Conservation (phyloP, 371 early-diverging fungal species). For the Mortierella sp. region DNA sequence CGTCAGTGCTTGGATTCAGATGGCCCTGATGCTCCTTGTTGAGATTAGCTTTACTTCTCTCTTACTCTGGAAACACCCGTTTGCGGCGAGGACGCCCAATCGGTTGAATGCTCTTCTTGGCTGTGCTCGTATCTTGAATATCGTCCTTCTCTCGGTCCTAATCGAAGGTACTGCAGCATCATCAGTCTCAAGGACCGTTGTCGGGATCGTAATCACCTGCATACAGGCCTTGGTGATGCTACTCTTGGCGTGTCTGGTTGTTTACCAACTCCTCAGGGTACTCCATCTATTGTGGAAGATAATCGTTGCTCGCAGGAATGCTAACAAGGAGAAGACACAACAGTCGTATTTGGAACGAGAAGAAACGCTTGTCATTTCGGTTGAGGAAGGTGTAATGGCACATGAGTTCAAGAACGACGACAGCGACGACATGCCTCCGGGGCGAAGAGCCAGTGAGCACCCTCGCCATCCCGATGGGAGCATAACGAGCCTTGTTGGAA, state of each 20-base stretch:
- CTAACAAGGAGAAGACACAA: conserved; percentile 5
- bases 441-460: conserved; percentile 32
- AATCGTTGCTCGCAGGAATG: conserved; percentile 6
- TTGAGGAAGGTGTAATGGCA: conserved; percentile 15
- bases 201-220: conserved; percentile 27
- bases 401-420: conserved; percentile 10
- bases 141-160: conserved; percentile 33
- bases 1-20: conserved; percentile 35
- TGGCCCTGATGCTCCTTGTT: conserved; percentile 22
- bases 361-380: too few species aligned
- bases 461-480: conserved; percentile 9
- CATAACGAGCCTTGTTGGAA: conserved; percentile 35
- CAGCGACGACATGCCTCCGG: conserved; percentile 1
- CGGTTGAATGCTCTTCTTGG: conserved; percentile 30
- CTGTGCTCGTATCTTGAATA: conserved; percentile 33
- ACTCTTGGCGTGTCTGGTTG: conserved; percentile 18
- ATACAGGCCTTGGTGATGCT: conserved; percentile 39
- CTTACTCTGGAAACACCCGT: conserved; percentile 42
- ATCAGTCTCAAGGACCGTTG: conserved; percentile 22
- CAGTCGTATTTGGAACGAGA: too few species aligned
- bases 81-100: conserved; percentile 30
- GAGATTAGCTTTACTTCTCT: conserved; percentile 30
- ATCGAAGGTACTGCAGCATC: conserved; percentile 27
- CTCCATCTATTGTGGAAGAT: conserved; percentile 19
- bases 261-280: conserved; percentile 27